Base-by-base conservation (phyloP, 1,139 yeast genomes). In the Trichomonascaceae sp. region DNA sequence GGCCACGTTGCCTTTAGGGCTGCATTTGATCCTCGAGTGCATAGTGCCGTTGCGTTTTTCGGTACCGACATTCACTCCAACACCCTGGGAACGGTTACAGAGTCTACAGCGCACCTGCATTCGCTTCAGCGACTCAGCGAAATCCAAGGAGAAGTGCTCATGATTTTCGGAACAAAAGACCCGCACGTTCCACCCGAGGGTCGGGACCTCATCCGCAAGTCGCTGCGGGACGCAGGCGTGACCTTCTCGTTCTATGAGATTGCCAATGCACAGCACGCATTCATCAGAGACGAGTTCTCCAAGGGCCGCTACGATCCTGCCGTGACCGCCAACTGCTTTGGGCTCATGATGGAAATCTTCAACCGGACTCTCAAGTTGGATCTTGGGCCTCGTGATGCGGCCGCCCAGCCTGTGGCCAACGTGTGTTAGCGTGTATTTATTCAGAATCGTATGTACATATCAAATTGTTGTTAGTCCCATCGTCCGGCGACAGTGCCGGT, bases 231-330 rank as follows among this genome's bases (percentile, higher is more conserved):
- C 33, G 65, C 71, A 27, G 65, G 67, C 16, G 78, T 75, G 32
- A 72, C 65, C 35, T 70, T 77, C 59, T 74, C 85, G 1, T 77
- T 79, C 50, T 65, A 75, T 56, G 93, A 80, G 55, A 64, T 79
- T 38, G 72, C 77, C 43, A 87, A 74, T 43, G 92, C 84, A 13
- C 87, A 79, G 54, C 93, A 80, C 46, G 92, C 93, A 0, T 80
- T 79, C 50, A 75, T 80, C 34, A 65, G 93, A 43, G 93, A 80
- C 51, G 92, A 79, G 48, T 58, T 63, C 45, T 74, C 82, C 45
- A 80, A 79, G 57, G 93, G 84, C 4, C 64, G 92, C 45, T 80
- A 72, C 50, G 92, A 80, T 51, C 74, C 85, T 8, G 82, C 85
- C 5, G 69, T 76, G 37, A 78, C 92, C 27, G 65, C 68, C 42